These are phyloP conservation scores for Pythium angustatum DNA, from an alignment of 352 stramenopile genomes.

Conservation along the genomic window DNA sequence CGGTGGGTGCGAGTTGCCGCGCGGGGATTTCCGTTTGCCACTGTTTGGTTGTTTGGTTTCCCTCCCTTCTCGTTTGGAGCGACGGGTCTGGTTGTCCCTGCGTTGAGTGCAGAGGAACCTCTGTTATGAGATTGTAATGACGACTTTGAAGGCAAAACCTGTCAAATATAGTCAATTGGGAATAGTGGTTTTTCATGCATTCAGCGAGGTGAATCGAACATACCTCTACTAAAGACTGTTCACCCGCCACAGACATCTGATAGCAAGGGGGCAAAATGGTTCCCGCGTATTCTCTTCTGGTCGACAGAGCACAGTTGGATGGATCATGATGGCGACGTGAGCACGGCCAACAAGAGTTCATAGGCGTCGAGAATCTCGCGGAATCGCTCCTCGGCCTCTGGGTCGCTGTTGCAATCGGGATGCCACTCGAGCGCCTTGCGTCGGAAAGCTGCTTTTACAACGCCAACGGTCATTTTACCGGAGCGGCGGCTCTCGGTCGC, in stretches of 20 bases:
- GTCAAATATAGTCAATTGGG: background rate
- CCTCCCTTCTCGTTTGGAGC: background rate
- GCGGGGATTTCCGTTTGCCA: constrained; percentile 1
- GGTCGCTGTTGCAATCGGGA: constrained; percentile 89
- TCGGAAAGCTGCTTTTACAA: constrained; percentile 64
- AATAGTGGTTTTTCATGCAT: background rate
- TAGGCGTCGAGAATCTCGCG: constrained; percentile 87
- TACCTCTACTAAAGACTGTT: constrained; percentile 15
- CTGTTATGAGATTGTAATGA: constrained; percentile 22
- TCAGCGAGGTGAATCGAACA: constrained; percentile 6
- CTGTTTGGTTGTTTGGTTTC: constrained; percentile 2
- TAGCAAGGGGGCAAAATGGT: background rate
- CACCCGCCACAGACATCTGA: constrained; percentile 23
- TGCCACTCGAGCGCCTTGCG: constrained; percentile 88
- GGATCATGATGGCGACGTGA: constrained; percentile 9
- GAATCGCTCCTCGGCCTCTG: constrained; percentile 81
- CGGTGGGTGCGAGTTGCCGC: background rate
- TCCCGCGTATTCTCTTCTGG: background rate
- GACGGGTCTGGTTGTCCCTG: too few relatives aligned
- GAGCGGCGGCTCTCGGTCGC: background rate
- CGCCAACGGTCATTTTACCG: constrained; percentile 13
- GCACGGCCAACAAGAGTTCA: constrained; percentile 65
- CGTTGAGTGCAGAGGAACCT: background rate
- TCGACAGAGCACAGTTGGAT: background rate
- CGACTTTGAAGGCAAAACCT: constrained; percentile 6